Evolutionary conservation across 1,284 basidiomycete genomes (phyloP).

Genomic region (Puccinia polysora): DNA sequence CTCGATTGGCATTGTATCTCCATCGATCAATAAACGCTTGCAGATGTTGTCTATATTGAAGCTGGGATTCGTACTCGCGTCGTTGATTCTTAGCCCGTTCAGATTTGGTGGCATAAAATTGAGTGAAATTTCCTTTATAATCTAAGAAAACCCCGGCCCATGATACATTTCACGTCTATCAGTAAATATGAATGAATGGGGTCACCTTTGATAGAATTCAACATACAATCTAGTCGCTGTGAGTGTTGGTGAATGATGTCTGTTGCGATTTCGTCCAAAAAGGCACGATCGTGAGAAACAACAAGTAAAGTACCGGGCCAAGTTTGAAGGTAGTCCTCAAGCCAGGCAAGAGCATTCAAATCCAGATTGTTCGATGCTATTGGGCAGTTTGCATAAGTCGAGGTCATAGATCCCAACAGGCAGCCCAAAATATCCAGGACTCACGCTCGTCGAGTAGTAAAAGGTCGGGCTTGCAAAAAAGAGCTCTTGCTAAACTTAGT

Average conservation of each 20-base stretch:
- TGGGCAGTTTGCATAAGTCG: neutral
- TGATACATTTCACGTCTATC: neutral
- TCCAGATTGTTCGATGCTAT: conserved; percentile 84
- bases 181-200: conserved; percentile 46
- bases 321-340: conserved; percentile 90
- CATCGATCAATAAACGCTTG: conserved; percentile 97
- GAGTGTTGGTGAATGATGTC: conserved; percentile 92
- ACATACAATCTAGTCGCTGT: conserved; percentile 79
- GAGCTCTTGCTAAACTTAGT: conserved; percentile 61
- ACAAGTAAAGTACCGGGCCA: conserved; percentile 93
- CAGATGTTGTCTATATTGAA: conserved; percentile 87
- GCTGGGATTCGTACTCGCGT: conserved; percentile 91
- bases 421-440: neutral
- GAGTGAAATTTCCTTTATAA: conserved; percentile 82
- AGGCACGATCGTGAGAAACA: conserved; percentile 97
- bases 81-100: conserved; percentile 85
- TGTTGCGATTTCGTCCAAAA: conserved; percentile 78
- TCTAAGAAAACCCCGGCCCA: conserved; percentile 32
- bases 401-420: neutral
- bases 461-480: conserved; percentile 84
- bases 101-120: conserved; percentile 97
- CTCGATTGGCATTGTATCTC: conserved; percentile 72
- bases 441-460: conserved; percentile 74
- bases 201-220: conserved; percentile 39
- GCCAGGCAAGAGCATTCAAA: conserved; percentile 71